A percentile compares a stretch with the other conserved stretches of the same genome.
phyloP scores from a whole-genome alignment of 768 basidiomycete genomes.

The Russula vinacea region DNA sequence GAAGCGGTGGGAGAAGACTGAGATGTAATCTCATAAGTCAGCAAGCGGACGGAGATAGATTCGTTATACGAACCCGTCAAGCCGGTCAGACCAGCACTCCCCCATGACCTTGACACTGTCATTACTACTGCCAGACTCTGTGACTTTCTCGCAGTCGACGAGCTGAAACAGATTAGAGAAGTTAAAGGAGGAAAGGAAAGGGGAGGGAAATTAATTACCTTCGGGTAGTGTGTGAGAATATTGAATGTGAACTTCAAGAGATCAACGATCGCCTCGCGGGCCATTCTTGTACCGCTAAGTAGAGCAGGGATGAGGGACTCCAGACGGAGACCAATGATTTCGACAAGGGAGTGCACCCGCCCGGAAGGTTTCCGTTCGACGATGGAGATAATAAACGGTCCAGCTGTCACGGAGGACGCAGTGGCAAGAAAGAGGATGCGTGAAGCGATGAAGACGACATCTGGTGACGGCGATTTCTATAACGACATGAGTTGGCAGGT shows the following conservation, averaged over 20 bases:
- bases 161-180: conserved; percentile 17
- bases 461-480: conserved; percentile 59
- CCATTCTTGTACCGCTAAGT: conserved; percentile 50
- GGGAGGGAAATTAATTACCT: conserved; percentile 42
- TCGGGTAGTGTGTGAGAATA: conserved; percentile 76
- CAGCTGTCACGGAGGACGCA: conserved; percentile 48
- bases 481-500: not conserved
- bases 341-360: conserved; percentile 49
- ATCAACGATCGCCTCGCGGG: conserved; percentile 75
- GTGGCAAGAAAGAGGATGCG: conserved; percentile 76
- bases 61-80: conserved; percentile 54
- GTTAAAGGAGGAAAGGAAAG: not conserved
- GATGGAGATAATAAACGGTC: conserved; percentile 48
- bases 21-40: not conserved
- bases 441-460: conserved; percentile 69
- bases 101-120: conserved; percentile 50
- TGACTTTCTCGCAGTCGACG: conserved; percentile 26
- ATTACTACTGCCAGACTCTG: conserved; percentile 23
- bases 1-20: conserved; percentile 60
- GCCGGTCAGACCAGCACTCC: conserved; percentile 69
- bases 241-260: conserved; percentile 84
- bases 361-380: conserved; percentile 63
- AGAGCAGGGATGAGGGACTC: conserved; percentile 53
- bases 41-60: not conserved
- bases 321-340: conserved; percentile 58